Evolutionary conservation across 2,329 filamentous ascomycete species (phyloP).

Genomic region (Cucurbitaria berberidis): DNA sequence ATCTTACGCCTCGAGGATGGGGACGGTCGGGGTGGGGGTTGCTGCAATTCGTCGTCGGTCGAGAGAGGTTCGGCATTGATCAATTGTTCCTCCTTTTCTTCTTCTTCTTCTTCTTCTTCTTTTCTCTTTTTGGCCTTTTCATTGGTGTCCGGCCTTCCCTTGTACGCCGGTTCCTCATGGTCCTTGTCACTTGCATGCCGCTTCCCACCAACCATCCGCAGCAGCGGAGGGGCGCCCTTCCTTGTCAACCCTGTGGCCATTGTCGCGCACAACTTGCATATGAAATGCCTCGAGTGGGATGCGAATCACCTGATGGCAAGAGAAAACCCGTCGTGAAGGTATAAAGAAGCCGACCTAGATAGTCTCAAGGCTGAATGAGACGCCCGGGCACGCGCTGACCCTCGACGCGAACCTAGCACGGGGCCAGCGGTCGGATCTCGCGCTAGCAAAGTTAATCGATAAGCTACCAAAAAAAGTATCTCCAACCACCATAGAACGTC

Average conservation of each 20-base stretch:
- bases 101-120: background rate
- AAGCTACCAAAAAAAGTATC: conserved; percentile 1
- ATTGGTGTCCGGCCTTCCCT: conserved; percentile 5
- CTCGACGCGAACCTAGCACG: no score
- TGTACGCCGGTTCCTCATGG: conserved; percentile 38
- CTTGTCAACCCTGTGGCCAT: conserved; percentile 17
- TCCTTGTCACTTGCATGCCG: conserved; percentile 47
- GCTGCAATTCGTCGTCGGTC: conserved; percentile 26
- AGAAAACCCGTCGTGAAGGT: background rate
- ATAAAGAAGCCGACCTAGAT: background rate
- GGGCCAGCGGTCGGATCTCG: no score
- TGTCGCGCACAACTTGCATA: background rate
- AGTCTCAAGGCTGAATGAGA: background rate
- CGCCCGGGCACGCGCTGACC: background rate
- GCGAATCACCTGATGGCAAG: no score
- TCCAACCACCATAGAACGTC: background rate
- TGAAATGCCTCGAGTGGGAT: no score
- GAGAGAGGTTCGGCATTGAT: conserved; percentile 30
- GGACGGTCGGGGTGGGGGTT: conserved; percentile 6
- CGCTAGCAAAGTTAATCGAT: conserved; percentile 15
- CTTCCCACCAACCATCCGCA: conserved; percentile 40
- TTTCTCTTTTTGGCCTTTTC: background rate
- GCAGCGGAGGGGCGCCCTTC: conserved; percentile 24
- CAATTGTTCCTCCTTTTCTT: conserved; percentile 8
- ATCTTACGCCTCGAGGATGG: conserved; percentile 4